These are phyloP conservation scores for Trichoderma koningiopsis DNA, from an alignment of 2,329 filamentous ascomycete species.

Conservation along the genomic window DNA sequence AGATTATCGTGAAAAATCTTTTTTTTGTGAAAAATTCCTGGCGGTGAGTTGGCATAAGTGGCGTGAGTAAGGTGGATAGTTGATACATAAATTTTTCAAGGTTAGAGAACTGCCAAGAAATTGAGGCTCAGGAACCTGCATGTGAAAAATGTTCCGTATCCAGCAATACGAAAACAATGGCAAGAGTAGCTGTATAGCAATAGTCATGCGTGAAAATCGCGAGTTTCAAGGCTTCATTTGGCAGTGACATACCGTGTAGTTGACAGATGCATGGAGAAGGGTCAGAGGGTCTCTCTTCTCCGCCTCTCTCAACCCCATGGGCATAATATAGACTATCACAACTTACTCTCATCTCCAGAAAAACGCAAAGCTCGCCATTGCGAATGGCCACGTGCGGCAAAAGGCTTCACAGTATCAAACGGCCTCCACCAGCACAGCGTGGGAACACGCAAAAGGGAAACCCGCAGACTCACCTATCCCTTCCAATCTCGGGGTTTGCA, in stretches of 20 bases:
- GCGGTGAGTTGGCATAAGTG: neutral
- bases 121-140: neutral
- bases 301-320: neutral
- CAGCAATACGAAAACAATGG: neutral
- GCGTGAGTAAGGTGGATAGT: neutral
- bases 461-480: neutral
- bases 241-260: neutral
- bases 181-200: neutral
- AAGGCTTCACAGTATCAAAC: neutral
- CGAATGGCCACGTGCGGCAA: neutral
- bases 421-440: neutral
- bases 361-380: neutral
- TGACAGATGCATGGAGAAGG: neutral
- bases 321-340: neutral
- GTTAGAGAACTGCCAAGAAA: neutral
- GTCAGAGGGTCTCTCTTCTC: neutral
- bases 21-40: neutral
- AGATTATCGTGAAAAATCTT: neutral
- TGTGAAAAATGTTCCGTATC: neutral
- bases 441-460: neutral
- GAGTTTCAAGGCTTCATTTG: neutral
- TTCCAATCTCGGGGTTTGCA: constrained; percentile 5
- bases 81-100: neutral
- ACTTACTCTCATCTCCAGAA: neutral
- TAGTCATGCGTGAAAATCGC: neutral